A percentile compares a stretch with the other conserved stretches of the same genome.
These are phyloP conservation scores for Toxicodendron radicans DNA, from an alignment of 345 rosid species.

Conservation along the genomic window DNA sequence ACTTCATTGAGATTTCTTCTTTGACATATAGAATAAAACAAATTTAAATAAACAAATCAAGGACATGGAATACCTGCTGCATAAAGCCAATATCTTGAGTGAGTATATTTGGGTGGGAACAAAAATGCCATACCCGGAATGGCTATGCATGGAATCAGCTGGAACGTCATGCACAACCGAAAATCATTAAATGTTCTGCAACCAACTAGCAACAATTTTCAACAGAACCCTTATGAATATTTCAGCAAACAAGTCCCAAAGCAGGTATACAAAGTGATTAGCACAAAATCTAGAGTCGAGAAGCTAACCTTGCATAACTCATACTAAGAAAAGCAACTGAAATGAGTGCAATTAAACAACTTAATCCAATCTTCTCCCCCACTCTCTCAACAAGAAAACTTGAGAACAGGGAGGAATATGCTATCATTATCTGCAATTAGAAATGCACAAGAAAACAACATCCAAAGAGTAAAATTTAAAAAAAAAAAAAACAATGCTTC, in stretches of 20 bases:
- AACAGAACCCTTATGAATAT: slow-evolving; percentile 23
- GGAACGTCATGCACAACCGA: slow-evolving; percentile 85
- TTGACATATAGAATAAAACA: neutral
- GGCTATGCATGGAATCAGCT: slow-evolving; percentile 67
- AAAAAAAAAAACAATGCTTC: neutral
- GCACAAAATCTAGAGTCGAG: neutral
- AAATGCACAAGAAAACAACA: slow-evolving; percentile 18
- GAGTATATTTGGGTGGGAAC: slow-evolving; percentile 71
- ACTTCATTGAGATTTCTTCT: neutral
- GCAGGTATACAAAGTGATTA: neutral
- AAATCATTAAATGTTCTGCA: slow-evolving; percentile 94
- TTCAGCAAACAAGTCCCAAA: neutral
- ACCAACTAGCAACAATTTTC: slow-evolving; percentile 47
- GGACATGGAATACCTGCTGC: slow-evolving; percentile 49
- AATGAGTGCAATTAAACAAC: slow-evolving; percentile 56
- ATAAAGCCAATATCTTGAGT: slow-evolving; percentile 79
- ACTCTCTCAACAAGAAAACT: slow-evolving; percentile 83
- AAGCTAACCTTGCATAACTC: slow-evolving; percentile 69
- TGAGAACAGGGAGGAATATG: slow-evolving; percentile 80
- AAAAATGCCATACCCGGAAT: slow-evolving; percentile 62
- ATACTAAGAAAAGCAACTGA: slow-evolving; percentile 48
- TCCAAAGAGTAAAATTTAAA: neutral
- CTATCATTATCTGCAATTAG: slow-evolving; percentile 78
- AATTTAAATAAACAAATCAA: neutral
- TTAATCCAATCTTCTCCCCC: slow-evolving; percentile 58